phyloP scores from a whole-genome alignment of 306 rosid genomes.

The Gastrolobium bilobum region DNA sequence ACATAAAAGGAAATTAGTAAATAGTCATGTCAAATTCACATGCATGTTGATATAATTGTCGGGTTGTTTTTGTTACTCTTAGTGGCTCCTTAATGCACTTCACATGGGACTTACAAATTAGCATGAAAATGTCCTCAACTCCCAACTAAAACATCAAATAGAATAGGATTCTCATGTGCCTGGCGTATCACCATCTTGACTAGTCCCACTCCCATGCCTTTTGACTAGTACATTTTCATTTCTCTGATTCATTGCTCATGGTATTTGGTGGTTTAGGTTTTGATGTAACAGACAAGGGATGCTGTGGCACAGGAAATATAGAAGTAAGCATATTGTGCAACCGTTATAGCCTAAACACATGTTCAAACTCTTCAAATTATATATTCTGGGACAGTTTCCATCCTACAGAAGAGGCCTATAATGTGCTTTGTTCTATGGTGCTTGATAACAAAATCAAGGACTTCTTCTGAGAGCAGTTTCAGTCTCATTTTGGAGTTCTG shows the following conservation, averaged over 20 bases:
- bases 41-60: background rate
- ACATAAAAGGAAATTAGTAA: background rate
- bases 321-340: slow-evolving; percentile 70
- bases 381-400: slow-evolving; percentile 81
- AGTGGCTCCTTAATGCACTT: background rate
- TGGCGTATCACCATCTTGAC: background rate
- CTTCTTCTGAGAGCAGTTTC: slow-evolving; percentile 54
- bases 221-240: background rate
- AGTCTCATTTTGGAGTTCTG: background rate
- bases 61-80: background rate
- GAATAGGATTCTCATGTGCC: background rate
- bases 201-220: background rate
- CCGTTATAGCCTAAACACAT: slow-evolving; percentile 34
- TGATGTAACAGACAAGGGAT: slow-evolving; percentile 63
- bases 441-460: slow-evolving; percentile 49
- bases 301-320: slow-evolving; percentile 82
- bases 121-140: background rate
- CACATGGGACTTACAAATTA: slow-evolving; percentile 4
- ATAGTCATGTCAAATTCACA: background rate
- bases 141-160: background rate
- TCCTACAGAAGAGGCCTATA: slow-evolving; percentile 64
- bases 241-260: slow-evolving; percentile 10
- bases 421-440: slow-evolving; percentile 42
- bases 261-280: slow-evolving; percentile 62
- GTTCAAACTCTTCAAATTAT: slow-evolving; percentile 56